These are phyloP conservation scores for Metschnikowia bowlesiae DNA, from an alignment of 805 yeast genomes.

Conservation along the genomic window DNA sequence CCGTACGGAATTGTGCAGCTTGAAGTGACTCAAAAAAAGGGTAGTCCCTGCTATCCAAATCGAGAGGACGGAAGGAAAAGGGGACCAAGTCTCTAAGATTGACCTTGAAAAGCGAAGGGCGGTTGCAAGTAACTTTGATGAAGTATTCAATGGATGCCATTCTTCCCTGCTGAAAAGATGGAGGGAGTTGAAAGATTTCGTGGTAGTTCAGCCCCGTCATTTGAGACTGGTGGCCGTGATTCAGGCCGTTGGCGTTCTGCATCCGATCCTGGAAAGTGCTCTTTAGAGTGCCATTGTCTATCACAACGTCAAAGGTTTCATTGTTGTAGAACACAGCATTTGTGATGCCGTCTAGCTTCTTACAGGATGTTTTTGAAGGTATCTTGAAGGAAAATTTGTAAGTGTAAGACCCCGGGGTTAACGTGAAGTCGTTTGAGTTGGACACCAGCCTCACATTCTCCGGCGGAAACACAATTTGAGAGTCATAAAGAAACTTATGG, in stretches of 20 bases:
- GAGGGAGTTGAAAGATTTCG: conserved; percentile 13
- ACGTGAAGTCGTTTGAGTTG: conserved; percentile 40
- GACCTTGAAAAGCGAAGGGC: conserved; percentile 44
- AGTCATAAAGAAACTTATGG: conserved; percentile 48
- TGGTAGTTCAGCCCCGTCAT: conserved; percentile 8
- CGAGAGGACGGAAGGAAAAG: conserved; percentile 52
- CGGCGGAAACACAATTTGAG: conserved; percentile 50
- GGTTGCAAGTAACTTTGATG: conserved; percentile 56
- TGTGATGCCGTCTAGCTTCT: conserved; percentile 29
- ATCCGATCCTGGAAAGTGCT: conserved; percentile 16
- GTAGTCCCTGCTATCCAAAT: conserved; percentile 23
- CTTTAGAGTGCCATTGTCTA: conserved; percentile 30
- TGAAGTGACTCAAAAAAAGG: conserved; percentile 16
- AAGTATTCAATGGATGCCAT: conserved; percentile 47
- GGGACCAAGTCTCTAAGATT: conserved; percentile 47
- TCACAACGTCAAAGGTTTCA: conserved; percentile 24
- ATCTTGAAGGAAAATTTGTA: conserved; percentile 47
- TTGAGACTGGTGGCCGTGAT: not conserved
- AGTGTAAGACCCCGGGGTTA: conserved; percentile 47
- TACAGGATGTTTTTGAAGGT: conserved; percentile 36
- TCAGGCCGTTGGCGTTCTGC: not conserved
- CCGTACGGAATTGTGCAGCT: conserved; percentile 33
- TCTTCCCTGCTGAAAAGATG: conserved; percentile 12
- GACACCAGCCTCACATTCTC: conserved; percentile 43
- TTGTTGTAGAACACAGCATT: conserved; percentile 30